Evolutionary conservation across 1,284 basidiomycete genomes (phyloP).

Genomic region (Ganoderma leucocontextum): DNA sequence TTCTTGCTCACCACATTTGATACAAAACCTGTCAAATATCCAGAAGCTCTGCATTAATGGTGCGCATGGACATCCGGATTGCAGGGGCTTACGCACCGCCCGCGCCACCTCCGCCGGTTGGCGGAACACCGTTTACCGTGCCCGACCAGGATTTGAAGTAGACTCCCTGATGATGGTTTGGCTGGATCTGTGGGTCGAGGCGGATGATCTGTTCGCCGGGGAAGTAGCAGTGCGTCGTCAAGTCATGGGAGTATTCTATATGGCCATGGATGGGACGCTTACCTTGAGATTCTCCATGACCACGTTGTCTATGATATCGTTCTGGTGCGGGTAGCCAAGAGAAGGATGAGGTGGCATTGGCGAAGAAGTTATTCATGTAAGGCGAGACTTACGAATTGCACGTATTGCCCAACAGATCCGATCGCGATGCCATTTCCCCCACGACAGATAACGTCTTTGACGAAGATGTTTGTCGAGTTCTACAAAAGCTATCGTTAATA

Average conservation of each 20-base stretch:
- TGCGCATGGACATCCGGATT: background rate
- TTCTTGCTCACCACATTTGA: conserved; percentile 57
- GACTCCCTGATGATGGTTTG: conserved; percentile 61
- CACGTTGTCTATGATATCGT: conserved; percentile 65
- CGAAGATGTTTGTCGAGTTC: conserved; percentile 65
- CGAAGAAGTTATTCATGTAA: background rate
- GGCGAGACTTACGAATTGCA: conserved; percentile 51
- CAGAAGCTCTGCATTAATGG: background rate
- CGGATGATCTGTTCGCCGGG: conserved; percentile 51
- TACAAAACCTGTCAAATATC: conserved; percentile 51
- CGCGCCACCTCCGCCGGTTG: conserved; percentile 71
- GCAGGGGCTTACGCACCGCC: conserved; percentile 42
- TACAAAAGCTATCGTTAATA: conserved; percentile 30
- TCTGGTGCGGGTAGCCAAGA: conserved; percentile 38
- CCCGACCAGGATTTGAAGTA: conserved; percentile 75
- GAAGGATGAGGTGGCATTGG: conserved; percentile 1
- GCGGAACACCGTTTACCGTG: conserved; percentile 59
- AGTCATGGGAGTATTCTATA: background rate
- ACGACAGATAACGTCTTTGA: conserved; percentile 59
- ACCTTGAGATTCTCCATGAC: conserved; percentile 58
- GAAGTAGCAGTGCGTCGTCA: background rate
- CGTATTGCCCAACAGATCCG: conserved; percentile 70
- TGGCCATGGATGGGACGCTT: background rate
- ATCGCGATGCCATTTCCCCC: conserved; percentile 75
- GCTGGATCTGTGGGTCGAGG: conserved; percentile 56